Evolutionary conservation across 306 rosid genomes (phyloP).

Genomic region (Trifolium pratense): DNA sequence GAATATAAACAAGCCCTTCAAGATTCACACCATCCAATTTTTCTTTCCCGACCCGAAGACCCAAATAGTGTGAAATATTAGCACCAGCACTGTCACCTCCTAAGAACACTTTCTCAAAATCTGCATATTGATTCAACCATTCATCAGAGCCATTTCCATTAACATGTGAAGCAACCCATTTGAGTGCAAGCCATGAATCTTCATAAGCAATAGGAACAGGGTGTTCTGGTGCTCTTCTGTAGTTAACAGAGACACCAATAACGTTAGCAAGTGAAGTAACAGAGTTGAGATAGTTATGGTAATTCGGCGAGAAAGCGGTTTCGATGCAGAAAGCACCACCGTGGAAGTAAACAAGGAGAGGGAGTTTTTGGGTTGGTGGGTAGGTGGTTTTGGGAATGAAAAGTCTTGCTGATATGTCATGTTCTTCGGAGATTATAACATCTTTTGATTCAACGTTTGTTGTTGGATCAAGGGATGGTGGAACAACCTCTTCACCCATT

Average conservation of each 20-base stretch:
- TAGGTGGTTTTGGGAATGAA: constrained; percentile 50
- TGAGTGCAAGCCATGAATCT: constrained; percentile 65
- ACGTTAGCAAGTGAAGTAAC: constrained; percentile 50
- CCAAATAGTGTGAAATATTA: constrained; percentile 60
- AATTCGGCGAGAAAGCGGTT: constrained; percentile 57
- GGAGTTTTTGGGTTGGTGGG: constrained; percentile 54
- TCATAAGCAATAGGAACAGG: constrained; percentile 60
- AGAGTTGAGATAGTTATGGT: constrained; percentile 51
- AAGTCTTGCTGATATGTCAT: constrained; percentile 57
- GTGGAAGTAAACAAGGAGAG: constrained; percentile 68
- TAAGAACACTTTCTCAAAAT: constrained; percentile 54
- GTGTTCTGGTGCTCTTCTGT: constrained; percentile 76
- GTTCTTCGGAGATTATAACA: constrained; percentile 49
- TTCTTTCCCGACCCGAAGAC: constrained; percentile 52
- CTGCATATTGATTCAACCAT: constrained; percentile 60
- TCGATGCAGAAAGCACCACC: constrained; percentile 75
- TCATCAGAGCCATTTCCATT: constrained; percentile 56
- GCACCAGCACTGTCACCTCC: constrained; percentile 85
- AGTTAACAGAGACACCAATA: constrained; percentile 69
- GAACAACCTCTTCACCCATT: constrained; percentile 42
- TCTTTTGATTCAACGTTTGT: constrained; percentile 67
- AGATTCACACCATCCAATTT: constrained; percentile 48
- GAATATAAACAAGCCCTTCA: constrained; percentile 56
- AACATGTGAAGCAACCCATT: constrained; percentile 67
- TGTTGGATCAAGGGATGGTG: constrained; percentile 45